Evolutionary conservation across 345 rosid species (phyloP), one percentile per base, ranked within the genome.

Genomic region (Microthlaspi erraticum): DNA sequence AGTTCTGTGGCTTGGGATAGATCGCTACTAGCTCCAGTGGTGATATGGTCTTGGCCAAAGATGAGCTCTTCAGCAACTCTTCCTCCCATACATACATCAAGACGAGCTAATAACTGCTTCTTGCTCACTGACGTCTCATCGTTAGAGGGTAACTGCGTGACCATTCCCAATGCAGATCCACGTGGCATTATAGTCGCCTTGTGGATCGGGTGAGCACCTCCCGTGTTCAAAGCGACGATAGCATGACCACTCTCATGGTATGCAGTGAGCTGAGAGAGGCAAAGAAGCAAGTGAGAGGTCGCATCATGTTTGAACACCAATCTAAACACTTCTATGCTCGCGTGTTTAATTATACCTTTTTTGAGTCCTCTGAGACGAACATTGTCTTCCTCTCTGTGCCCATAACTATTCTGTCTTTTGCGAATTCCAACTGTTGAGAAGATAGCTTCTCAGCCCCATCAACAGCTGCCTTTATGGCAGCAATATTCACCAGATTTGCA

Each of bases 181-280:
- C 99, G 97, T 17, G 99, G 98, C 87, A 92, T 86, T 68, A 94
- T 89, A 23, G 99, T 94, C 34, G 98, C 99, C 76, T 94, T 94
- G 87, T 94, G 99, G 79, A 94, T 87, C 17, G 96, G 99, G 73
- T 89, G 93, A 33, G 99, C 98, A 63, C 97, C 92, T 12, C 83
- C 91, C 0, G 97, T 94, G 74, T 87, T 87, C 58, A 88, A 83
- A 49, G 99, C 99, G 37, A 88, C 97, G 58, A 94, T 87, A 68
- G 99, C 99, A 81, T 94, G 99, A 43, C 98, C 97, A 61, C 99
- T 91, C 87, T 91, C 99, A 75, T 94, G 99, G 79, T 91, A 94
- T 10, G 99, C 99, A 53, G 97, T 91, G 71, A 94, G 89, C 99
- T 94, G 85, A 48, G 23, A 74, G 72, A 54, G 58, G 53, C 14